Percentiles rank a stretch among this genome's conserved stretches.
Evolutionary conservation across 306 rosid genomes (phyloP).

Genomic region (Dryas alaskensis): DNA sequence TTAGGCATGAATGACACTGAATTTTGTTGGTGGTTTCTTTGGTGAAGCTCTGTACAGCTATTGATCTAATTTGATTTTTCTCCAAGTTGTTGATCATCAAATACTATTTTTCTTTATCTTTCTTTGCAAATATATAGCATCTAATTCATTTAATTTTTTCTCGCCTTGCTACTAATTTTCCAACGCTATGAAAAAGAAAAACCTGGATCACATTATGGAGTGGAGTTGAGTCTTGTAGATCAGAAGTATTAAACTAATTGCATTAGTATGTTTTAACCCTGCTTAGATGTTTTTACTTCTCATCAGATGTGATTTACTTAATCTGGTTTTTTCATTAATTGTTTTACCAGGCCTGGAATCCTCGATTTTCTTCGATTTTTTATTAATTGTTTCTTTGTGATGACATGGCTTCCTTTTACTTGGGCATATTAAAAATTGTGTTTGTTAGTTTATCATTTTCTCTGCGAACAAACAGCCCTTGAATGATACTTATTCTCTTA

Average conservation of each 20-base stretch:
- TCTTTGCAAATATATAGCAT: not conserved
- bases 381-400: not conserved
- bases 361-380: not conserved
- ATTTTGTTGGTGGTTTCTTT: too few relatives aligned
- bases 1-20: too few relatives aligned
- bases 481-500: not conserved
- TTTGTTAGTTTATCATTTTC: not conserved
- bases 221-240: too few relatives aligned
- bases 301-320: not conserved
- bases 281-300: not conserved
- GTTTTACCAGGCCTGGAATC: not conserved
- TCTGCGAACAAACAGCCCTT: not conserved
- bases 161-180: not conserved
- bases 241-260: not conserved
- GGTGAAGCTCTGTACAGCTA: not conserved
- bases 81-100: not conserved
- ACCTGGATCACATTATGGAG: not conserved
- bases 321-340: too few relatives aligned
- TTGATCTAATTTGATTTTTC: not conserved
- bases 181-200: not conserved
- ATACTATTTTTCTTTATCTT: not conserved
- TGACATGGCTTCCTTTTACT: constrained; percentile 1
- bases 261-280: not conserved
- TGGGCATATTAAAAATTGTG: too few relatives aligned
- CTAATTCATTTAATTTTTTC: not conserved